Evolutionary conservation across 225 moss, liverwort and hornwort species (phyloP), one percentile per base, ranked within the genome.

Genomic region (Marchantia polymorpha): DNA sequence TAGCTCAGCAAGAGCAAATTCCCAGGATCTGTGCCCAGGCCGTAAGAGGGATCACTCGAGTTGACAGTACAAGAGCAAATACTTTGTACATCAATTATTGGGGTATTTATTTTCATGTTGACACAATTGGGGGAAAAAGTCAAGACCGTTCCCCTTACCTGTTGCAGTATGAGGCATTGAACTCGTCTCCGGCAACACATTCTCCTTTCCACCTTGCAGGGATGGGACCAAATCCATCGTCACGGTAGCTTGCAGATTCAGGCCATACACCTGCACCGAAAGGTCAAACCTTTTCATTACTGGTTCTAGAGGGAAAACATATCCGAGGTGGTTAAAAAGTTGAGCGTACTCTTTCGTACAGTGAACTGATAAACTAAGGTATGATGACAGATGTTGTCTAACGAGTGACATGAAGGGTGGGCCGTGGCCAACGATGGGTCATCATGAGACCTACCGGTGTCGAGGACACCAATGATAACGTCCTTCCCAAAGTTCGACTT

Each of bases 141-240:
- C n/a, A 61, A 6, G n/a, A 47, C 19, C 15, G 72, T 58, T 4
- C 53, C 29, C 6, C 67, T 58, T 85, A 94, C 92, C 84, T 90
- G 89, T 95, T 95, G 78, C 93, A 95, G 47, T 87, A 80, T 25
- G 79, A 31, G 6, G 94, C 79, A 50, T 86, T 86, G 14, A 93
- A 95, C 11, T 1, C 10, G n/a, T 91, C 83, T 29, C 89, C 94
- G 19, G 0, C 7, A 22, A 78, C 83, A 51, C 94, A 95, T 54
- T 85, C 82, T 31, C 94, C 94, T 83, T 90, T 94, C 94, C 94
- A 94, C 48, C 81, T 89, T 9, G 76, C 80, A 25, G 92, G 92
- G 56, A 91, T 78, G 0, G 89, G 90, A 59, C 87, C 87, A 29
- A 93, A 54, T 17, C 83, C 89, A 4, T 85, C 64, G 80, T 93